Percentiles rank a stretch among this genome's conserved stretches.
These are phyloP conservation scores for Zanthoxylum bungeanum DNA, from an alignment of 345 rosid species.

Conservation along the genomic window DNA sequence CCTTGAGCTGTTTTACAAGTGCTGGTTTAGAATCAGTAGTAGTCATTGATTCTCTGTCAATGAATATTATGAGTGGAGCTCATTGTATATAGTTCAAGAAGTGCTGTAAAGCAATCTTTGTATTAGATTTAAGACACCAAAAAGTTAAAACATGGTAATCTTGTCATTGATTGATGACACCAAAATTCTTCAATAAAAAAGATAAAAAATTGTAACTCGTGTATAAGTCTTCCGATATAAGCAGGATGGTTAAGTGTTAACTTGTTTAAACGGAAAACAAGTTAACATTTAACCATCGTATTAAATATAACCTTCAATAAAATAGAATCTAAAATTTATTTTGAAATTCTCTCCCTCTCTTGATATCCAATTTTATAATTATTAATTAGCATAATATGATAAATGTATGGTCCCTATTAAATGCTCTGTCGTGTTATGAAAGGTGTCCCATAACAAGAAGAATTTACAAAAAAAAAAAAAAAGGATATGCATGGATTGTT, in stretches of 20 bases:
- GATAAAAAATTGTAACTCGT: no score
- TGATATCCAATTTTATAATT: not conserved
- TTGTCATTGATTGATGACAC: constrained; percentile 16
- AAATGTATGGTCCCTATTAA: not conserved
- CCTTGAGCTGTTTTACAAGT: constrained; percentile 21
- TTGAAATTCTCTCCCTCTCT: not conserved
- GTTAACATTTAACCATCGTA: no score
- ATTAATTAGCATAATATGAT: not conserved
- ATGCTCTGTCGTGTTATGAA: constrained; percentile 1
- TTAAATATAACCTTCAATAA: no score
- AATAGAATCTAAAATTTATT: constrained; percentile 3
- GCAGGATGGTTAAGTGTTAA: no score
- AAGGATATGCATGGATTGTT: not conserved
- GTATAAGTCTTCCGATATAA: no score
- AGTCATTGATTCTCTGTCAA: constrained; percentile 19
- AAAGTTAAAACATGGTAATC: constrained; percentile 10
- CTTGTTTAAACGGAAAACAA: no score
- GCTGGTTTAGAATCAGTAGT: not conserved
- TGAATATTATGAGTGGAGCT: not conserved
- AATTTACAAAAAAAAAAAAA: no score
- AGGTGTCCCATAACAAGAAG: not conserved
- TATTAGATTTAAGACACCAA: constrained; percentile 9
- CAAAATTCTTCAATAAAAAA: not conserved
- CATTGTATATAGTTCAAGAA: not conserved
- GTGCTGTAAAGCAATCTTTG: constrained; percentile 15